These are phyloP conservation scores for Euptelea pleiosperma DNA, from an alignment of 164 flowering plant species.

Conservation along the genomic window DNA sequence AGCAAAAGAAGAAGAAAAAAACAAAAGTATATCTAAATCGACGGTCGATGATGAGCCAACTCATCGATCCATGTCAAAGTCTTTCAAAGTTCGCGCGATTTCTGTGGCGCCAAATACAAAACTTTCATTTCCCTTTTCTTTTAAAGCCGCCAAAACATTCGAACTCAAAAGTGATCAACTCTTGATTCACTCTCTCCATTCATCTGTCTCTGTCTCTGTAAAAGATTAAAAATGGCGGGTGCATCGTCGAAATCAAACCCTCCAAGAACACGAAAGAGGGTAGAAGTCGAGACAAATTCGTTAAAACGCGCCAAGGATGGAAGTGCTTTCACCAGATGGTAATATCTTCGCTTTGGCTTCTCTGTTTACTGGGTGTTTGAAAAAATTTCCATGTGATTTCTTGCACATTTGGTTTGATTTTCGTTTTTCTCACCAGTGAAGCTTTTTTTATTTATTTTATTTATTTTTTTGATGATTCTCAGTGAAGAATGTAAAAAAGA, in stretches of 20 bases:
- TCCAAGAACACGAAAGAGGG: conserved; percentile 65
- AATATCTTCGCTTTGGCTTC: not conserved
- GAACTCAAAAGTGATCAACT: not conserved
- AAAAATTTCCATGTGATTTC: too few relatives aligned
- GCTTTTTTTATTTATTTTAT: too few relatives aligned
- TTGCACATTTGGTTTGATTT: too few relatives aligned
- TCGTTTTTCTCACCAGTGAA: too few relatives aligned
- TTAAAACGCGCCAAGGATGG: conserved; percentile 78
- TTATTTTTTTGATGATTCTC: conserved; percentile 10
- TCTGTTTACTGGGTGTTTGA: too few relatives aligned
- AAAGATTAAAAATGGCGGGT: conserved; percentile 22
- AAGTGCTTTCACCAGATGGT: conserved; percentile 84
- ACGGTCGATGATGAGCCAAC: not conserved
- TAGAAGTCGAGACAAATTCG: conserved; percentile 42
- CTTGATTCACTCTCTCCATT: conserved; percentile 12
- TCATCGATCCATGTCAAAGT: conserved; percentile 16
- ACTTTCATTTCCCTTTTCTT: not conserved
- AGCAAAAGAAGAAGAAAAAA: too few relatives aligned
- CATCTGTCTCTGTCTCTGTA: conserved; percentile 8
- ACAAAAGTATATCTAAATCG: conserved; percentile 3
- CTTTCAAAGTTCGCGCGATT: conserved; percentile 1
- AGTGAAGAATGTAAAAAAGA: conserved; percentile 81
- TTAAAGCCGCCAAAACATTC: conserved; percentile 3
- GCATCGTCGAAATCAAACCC: conserved; percentile 41
- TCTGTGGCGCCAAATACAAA: conserved; percentile 12